A percentile compares a stretch with the other conserved stretches of the same genome.
Conservation (phyloP, 345 rosid species). For the Combretum micranthum region DNA sequence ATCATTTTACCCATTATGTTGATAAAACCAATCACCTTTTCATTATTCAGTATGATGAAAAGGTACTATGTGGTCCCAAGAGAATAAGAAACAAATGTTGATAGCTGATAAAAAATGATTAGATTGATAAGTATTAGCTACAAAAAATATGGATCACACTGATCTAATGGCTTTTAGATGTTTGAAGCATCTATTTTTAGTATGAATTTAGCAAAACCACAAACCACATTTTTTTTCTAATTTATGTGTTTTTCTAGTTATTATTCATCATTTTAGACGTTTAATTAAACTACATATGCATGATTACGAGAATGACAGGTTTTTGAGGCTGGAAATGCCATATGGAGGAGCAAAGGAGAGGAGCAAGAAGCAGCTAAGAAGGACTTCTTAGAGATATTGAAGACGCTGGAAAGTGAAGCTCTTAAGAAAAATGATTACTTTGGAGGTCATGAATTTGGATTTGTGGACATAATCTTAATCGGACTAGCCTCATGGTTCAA, state of each 20-base stretch:
- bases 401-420: constrained; percentile 37
- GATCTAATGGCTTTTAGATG: too few relatives aligned
- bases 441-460: constrained; percentile 47
- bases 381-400: constrained; percentile 40
- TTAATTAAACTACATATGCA: background rate
- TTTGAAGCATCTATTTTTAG: too few relatives aligned
- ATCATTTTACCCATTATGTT: too few relatives aligned
- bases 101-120: too few relatives aligned
- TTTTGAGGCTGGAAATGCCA: constrained; percentile 21
- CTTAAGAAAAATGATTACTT: constrained; percentile 52
- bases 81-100: too few relatives aligned
- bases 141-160: too few relatives aligned
- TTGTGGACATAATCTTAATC: constrained; percentile 33
- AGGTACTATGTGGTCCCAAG: too few relatives aligned
- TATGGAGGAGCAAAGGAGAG: constrained; percentile 42
- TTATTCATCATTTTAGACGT: background rate
- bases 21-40: too few relatives aligned
- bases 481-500: constrained; percentile 43
- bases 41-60: too few relatives aligned
- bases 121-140: too few relatives aligned
- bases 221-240: too few relatives aligned
- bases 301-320: constrained; percentile 19
- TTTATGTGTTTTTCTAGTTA: background rate
- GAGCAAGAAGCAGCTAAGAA: constrained; percentile 31
- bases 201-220: too few relatives aligned